Conservation (phyloP, 129 eudicot species). For the Silybum marianum region DNA sequence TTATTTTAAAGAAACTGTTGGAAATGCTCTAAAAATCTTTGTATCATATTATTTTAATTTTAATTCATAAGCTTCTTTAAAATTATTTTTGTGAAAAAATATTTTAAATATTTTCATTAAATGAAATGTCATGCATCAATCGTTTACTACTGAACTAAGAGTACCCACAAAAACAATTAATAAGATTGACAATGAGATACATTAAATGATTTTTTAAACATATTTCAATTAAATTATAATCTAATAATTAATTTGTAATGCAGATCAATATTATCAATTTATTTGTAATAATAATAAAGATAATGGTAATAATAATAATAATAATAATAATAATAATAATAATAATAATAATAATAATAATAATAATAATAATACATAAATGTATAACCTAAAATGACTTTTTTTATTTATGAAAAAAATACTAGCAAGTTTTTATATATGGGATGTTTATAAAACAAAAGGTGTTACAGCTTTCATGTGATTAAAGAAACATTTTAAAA, state of each 20-base stretch:
- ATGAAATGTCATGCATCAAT: slow-evolving; percentile 13
- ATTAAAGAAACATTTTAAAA: background rate
- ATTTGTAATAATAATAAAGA: background rate
- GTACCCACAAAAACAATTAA: slow-evolving; percentile 26
- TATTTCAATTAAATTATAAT: background rate
- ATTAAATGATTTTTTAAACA: background rate
- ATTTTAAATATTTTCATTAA: background rate
- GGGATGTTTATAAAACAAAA: background rate
- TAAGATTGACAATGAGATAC: slow-evolving; percentile 13
- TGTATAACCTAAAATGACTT: too few relatives aligned
- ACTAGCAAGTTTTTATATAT: too few relatives aligned
- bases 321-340: too few relatives aligned
- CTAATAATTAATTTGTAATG: too few relatives aligned
- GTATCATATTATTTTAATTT: too few relatives aligned
- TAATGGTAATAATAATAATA: too few relatives aligned
- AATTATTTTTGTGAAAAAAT: background rate
- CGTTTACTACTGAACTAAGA: background rate
- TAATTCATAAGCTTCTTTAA: too few relatives aligned
- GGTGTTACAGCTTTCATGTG: background rate
- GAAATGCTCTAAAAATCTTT: too few relatives aligned
- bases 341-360: too few relatives aligned
- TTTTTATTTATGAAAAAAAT: too few relatives aligned
- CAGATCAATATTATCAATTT: background rate
- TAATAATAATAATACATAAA: too few relatives aligned
- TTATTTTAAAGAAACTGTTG: too few relatives aligned